Conservation (phyloP, 2,329 filamentous ascomycete genomes). For the Fusarium solani-melongenae region DNA sequence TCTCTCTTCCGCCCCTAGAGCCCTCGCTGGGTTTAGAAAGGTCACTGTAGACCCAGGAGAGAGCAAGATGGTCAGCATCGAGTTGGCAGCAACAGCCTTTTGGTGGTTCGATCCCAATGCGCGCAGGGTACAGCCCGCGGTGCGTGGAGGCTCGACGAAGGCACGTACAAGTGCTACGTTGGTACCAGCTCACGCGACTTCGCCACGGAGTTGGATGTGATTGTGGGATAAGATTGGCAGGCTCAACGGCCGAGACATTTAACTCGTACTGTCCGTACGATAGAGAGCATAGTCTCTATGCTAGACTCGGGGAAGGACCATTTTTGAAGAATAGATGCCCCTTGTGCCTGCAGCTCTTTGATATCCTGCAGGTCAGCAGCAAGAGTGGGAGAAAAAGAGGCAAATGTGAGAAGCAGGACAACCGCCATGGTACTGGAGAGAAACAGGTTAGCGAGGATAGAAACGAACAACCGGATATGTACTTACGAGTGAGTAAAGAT, state of each 20-base stretch:
- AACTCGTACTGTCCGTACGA: not conserved
- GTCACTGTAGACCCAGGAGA: not conserved
- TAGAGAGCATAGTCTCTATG: not conserved
- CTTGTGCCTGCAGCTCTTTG: not conserved
- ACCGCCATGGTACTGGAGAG: not conserved
- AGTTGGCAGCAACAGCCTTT: not conserved
- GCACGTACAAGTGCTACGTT: not conserved
- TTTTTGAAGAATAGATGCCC: not conserved
- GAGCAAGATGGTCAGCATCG: not conserved
- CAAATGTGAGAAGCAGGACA: not conserved
- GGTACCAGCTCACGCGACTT: not conserved
- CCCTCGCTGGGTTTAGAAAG: not conserved
- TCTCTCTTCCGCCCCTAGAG: not conserved
- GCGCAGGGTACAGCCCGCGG: not conserved
- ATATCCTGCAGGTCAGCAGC: not conserved
- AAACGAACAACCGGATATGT: not conserved
- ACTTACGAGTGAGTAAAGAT: not conserved
- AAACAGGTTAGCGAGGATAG: not conserved
- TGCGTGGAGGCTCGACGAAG: not conserved
- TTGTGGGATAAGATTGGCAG: not conserved
- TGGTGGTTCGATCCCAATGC: not conserved
- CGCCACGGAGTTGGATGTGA: not conserved
- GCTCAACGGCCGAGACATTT: not conserved
- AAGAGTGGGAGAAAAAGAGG: not conserved
- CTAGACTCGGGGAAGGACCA: not conserved